A percentile compares a stretch with the other conserved stretches of the same genome.
Evolutionary conservation across 2,329 filamentous ascomycete genomes (phyloP).

Genomic region (Fusarium subtropicale): DNA sequence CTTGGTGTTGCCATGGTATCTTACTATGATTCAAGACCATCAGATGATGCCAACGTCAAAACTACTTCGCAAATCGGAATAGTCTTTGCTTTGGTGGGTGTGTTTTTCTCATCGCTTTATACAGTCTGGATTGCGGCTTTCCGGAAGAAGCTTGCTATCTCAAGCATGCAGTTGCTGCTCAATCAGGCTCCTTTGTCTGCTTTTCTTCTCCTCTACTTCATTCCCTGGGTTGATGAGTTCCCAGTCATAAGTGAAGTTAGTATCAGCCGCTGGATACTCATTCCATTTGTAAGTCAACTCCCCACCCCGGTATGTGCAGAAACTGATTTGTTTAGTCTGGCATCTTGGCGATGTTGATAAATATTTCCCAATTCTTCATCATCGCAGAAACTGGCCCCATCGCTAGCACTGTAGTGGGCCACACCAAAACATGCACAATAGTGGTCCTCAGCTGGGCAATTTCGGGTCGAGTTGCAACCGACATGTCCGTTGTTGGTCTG

Average conservation of each 20-base stretch:
- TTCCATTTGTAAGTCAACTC: constrained; percentile 63
- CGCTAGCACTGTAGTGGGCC: constrained; percentile 73
- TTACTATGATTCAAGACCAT: constrained; percentile 59
- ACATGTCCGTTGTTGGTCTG: background rate
- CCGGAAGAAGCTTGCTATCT: constrained; percentile 73
- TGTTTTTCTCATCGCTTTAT: constrained; percentile 74
- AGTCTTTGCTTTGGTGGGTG: constrained; percentile 71
- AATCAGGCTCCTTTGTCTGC: constrained; percentile 74
- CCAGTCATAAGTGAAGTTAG: constrained; percentile 54
- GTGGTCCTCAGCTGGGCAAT: constrained; percentile 68
- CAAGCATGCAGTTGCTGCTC: constrained; percentile 75
- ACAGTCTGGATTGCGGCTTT: constrained; percentile 76
- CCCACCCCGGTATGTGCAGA: background rate
- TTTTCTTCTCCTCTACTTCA: constrained; percentile 72
- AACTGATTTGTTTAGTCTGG: constrained; percentile 63
- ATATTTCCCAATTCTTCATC: constrained; percentile 73
- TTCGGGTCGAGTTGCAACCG: constrained; percentile 53
- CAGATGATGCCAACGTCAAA: constrained; percentile 45
- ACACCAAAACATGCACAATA: constrained; percentile 74
- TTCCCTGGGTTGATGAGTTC: constrained; percentile 69
- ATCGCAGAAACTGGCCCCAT: constrained; percentile 71
- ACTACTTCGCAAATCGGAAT: constrained; percentile 71
- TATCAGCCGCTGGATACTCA: constrained; percentile 63
- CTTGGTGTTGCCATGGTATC: constrained; percentile 73
- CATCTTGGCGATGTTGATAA: constrained; percentile 72